Evolutionary conservation across 2,329 filamentous ascomycete genomes (phyloP), one percentile per base, ranked within the genome.

Genomic region (Ophiostoma sp.): DNA sequence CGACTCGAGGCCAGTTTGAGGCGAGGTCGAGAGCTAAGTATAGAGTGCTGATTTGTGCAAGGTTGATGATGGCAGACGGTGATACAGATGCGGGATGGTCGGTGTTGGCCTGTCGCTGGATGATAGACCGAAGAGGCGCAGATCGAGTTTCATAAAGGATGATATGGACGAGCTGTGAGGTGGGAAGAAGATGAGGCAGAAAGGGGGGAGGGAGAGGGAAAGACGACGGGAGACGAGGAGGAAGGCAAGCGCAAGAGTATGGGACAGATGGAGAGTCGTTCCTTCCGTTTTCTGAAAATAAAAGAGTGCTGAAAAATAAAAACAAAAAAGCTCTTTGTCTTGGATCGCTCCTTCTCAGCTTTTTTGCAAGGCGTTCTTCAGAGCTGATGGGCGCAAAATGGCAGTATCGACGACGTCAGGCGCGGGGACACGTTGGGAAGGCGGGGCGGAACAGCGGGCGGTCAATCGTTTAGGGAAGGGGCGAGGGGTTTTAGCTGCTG

Each of bases 381-480:
- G 63, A 36, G 44, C 63, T 47, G 18, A 38, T 40, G 45, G 36
- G 62, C 55, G 55, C 11, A 44, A 42, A 27, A 40, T 40, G 67
- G 42, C 52, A 68, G 52, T 64, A 44, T 49, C 52, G 12, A 55
- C 42, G 55, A 68, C 55, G 64, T 49, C 49, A 40, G 41, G 67
- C 64, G 42, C 47, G 42, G 67, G 47, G 64, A n/a, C 45, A 2
- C 36, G 8, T 45, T 62, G 64, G 18, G 3, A 55, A 64, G 65
- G 68, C 60, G 68, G 68, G 68, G 65, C 44, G 64, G 41, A 12
- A 14, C 55, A 45, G 62, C 65, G 67, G 67, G 65, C 68, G 65
- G 65, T 67, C 64, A 64, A 36, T n/a, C 42, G 40, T 58, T 64
- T 42, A 44, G 58, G 64, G 64, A 66, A 66, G 55, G 64, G 41